These are phyloP conservation scores for Dipodascopsis tothii DNA, from an alignment of 805 yeast species.

Conservation along the genomic window DNA sequence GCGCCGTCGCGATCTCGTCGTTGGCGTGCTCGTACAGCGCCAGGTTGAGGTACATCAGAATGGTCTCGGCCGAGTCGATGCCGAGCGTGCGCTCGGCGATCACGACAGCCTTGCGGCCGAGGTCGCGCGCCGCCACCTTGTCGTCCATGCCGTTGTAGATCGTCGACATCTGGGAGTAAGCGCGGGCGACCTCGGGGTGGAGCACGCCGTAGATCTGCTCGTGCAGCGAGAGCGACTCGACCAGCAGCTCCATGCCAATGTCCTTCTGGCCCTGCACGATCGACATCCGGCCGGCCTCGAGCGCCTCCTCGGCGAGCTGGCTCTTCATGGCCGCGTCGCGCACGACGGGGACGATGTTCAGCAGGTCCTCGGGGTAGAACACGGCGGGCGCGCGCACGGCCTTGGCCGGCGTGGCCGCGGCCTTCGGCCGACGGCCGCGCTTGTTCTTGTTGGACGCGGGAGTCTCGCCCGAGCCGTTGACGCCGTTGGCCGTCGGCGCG, in stretches of 20 bases:
- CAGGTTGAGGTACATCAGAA: slow-evolving; percentile 64
- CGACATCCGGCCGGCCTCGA: slow-evolving; percentile 33
- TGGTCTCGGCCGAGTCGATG: slow-evolving; percentile 67
- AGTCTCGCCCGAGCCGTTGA: background rate
- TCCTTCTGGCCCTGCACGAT: slow-evolving; percentile 32
- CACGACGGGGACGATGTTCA: slow-evolving; percentile 64
- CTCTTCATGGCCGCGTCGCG: slow-evolving; percentile 57
- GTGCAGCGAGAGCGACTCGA: slow-evolving; percentile 62
- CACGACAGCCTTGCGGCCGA: slow-evolving; percentile 60
- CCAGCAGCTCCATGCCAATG: slow-evolving; percentile 54
- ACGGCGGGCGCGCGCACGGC: slow-evolving; percentile 8
- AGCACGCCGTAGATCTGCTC: slow-evolving; percentile 80
- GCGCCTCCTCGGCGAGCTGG: slow-evolving; percentile 61
- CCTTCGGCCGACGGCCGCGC: slow-evolving; percentile 29
- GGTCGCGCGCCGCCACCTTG: slow-evolving; percentile 46
- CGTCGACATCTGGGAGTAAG: slow-evolving; percentile 58
- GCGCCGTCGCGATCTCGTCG: slow-evolving; percentile 51
- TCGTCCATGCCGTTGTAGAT: slow-evolving; percentile 55
- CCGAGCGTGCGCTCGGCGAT: slow-evolving; percentile 78
- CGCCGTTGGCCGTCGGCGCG: slow-evolving; percentile 3
- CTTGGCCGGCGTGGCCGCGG: slow-evolving; percentile 22
- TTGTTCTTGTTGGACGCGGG: background rate
- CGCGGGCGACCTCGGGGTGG: slow-evolving; percentile 70
- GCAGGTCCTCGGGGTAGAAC: slow-evolving; percentile 57
- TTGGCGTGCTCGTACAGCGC: slow-evolving; percentile 63